Percentiles rank a stretch among this genome's conserved stretches.
Conservation (phyloP, 108 stramenopile genomes). For the Thalassiosira profunda region DNA sequence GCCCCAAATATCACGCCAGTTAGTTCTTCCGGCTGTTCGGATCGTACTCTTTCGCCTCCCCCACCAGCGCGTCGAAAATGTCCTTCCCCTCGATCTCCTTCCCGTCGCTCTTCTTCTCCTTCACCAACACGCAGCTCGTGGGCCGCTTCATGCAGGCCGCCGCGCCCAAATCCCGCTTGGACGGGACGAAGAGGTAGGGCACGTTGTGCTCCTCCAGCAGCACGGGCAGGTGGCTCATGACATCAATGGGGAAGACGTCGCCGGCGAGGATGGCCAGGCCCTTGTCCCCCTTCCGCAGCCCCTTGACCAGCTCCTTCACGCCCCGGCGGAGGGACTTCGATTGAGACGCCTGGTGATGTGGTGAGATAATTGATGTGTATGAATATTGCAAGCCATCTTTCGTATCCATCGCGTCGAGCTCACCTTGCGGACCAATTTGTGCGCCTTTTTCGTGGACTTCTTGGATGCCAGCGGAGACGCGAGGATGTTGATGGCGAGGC, state of each 20-base stretch:
- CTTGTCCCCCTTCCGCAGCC: constrained; percentile 95
- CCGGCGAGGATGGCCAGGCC: constrained; percentile 97
- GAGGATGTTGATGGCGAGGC: constrained; percentile 91
- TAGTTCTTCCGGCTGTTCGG: constrained; percentile 34
- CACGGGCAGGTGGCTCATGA: constrained; percentile 95
- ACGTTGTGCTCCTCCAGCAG: constrained; percentile 95
- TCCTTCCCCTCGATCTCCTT: constrained; percentile 87
- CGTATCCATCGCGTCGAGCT: too few species aligned
- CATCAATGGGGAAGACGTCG: constrained; percentile 98
- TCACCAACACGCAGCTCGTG: constrained; percentile 94
- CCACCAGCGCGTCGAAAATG: constrained; percentile 84
- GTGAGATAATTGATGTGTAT: too few species aligned
- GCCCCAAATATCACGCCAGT: not conserved
- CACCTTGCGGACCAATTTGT: constrained; percentile 98
- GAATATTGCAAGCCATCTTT: too few species aligned
- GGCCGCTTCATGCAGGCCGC: constrained; percentile 98
- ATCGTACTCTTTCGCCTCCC: constrained; percentile 88
- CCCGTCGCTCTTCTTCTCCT: constrained; percentile 51
- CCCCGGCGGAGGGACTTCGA: constrained; percentile 92
- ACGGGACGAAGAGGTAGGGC: constrained; percentile 97
- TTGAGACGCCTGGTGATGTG: too few species aligned
- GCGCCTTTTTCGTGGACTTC: constrained; percentile 96
- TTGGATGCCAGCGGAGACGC: constrained; percentile 95
- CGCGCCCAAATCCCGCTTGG: constrained; percentile 97
- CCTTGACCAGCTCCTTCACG: constrained; percentile 99